phyloP scores from a whole-genome alignment of 192 early-diverging fungal species.

The Paraglomus brasilianum region DNA sequence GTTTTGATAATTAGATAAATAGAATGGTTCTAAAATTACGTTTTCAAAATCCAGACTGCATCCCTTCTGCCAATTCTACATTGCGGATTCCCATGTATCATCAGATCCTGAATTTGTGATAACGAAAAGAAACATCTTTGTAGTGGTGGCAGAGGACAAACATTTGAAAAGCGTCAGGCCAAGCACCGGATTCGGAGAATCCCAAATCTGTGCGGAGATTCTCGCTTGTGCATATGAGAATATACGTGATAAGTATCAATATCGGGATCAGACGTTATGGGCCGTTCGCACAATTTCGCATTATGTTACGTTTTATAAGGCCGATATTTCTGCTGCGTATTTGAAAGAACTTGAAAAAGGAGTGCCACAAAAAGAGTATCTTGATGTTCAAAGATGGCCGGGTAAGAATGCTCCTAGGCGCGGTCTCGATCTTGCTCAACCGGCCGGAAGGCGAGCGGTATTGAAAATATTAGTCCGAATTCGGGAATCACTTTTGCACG shows the following conservation, averaged over 20 bases:
- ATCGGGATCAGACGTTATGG: background rate
- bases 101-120: conserved; percentile 12
- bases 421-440: conserved; percentile 19
- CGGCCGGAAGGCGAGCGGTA: conserved; percentile 29
- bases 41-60: conserved; percentile 6
- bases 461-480: conserved; percentile 1
- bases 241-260: background rate
- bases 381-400: background rate
- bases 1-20: too few relatives aligned
- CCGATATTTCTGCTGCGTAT: background rate
- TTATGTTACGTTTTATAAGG: conserved; percentile 9
- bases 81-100: conserved; percentile 6
- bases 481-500: conserved; percentile 7
- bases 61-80: background rate
- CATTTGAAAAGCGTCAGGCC: background rate
- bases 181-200: conserved; percentile 2
- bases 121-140: background rate
- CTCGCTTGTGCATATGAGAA: background rate
- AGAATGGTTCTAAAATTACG: background rate
- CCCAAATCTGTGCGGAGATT: background rate
- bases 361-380: background rate
- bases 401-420: background rate
- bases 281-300: background rate
- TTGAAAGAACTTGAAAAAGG: background rate
- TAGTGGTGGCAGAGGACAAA: too few relatives aligned